Percentiles rank a stretch among this genome's conserved stretches.
Evolutionary conservation across 352 stramenopile genomes (phyloP).

Genomic region (Phytopythium boreale): DNA sequence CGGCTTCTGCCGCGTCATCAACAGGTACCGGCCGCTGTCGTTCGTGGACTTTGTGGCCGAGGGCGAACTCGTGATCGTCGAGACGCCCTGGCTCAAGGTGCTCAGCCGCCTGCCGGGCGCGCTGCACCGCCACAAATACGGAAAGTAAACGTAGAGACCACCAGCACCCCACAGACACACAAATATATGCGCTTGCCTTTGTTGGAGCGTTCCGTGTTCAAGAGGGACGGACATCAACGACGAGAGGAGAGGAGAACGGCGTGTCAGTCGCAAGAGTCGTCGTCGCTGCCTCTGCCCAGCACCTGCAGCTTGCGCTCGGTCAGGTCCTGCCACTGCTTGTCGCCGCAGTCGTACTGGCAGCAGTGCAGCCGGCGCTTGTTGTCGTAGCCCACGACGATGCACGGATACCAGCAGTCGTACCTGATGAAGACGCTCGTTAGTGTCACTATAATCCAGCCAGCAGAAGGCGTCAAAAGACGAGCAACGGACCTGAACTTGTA

Average conservation of each 20-base stretch:
- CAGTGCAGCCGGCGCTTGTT: constrained; percentile 68
- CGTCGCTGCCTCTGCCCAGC: constrained; percentile 22
- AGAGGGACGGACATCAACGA: not conserved
- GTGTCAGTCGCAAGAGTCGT: not conserved
- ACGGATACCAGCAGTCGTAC: constrained; percentile 84
- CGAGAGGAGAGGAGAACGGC: not conserved
- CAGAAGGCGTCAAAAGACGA: not conserved
- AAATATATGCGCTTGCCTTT: constrained; percentile 26
- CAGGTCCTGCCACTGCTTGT: constrained; percentile 81
- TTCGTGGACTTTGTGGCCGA: constrained; percentile 79
- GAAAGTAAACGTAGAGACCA: constrained; percentile 43
- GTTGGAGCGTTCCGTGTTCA: not conserved
- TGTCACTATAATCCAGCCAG: not conserved
- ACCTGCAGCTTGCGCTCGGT: constrained; percentile 45
- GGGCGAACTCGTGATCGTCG: constrained; percentile 77
- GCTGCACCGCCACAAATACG: constrained; percentile 86
- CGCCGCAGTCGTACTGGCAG: constrained; percentile 77
- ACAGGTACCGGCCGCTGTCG: constrained; percentile 80
- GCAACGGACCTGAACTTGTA: constrained; percentile 56
- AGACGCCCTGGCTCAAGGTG: constrained; percentile 87
- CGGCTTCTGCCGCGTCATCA: constrained; percentile 72
- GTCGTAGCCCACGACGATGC: constrained; percentile 72
- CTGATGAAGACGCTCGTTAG: constrained; percentile 10
- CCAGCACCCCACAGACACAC: not conserved
- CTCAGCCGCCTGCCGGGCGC: constrained; percentile 74